Conservation (phyloP, 306 rosid species). For the Trifolium fragiferum region DNA sequence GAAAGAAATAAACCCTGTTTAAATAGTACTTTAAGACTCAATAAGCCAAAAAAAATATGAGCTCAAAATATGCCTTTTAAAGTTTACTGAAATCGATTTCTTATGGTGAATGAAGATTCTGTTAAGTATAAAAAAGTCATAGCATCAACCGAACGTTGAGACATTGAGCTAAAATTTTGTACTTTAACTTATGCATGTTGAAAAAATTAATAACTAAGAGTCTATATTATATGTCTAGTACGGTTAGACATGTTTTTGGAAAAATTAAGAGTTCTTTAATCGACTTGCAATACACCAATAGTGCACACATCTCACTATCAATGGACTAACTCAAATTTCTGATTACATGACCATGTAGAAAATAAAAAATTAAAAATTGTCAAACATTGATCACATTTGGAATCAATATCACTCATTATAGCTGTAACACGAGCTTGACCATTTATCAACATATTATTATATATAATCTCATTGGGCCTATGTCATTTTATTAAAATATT, state of each 20-base stretch:
- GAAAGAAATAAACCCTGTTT: neutral
- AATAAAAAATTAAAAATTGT: no score
- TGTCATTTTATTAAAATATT: neutral
- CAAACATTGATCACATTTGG: no score
- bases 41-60: neutral
- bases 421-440: no score
- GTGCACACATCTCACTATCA: neutral
- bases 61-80: neutral
- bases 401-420: no score
- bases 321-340: neutral
- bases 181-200: constrained; percentile 1
- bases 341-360: no score
- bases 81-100: neutral
- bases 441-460: no score
- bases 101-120: constrained; percentile 11
- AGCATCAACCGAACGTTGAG: neutral
- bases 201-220: constrained; percentile 26
- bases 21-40: no score
- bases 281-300: neutral
- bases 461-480: neutral
- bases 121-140: neutral
- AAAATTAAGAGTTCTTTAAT: neutral
- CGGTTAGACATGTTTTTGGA: constrained; percentile 26
- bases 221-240: no score
- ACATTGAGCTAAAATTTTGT: constrained; percentile 27